Conservation (phyloP, 1,284 basidiomycete genomes). For the Ganoderma resinaceum region DNA sequence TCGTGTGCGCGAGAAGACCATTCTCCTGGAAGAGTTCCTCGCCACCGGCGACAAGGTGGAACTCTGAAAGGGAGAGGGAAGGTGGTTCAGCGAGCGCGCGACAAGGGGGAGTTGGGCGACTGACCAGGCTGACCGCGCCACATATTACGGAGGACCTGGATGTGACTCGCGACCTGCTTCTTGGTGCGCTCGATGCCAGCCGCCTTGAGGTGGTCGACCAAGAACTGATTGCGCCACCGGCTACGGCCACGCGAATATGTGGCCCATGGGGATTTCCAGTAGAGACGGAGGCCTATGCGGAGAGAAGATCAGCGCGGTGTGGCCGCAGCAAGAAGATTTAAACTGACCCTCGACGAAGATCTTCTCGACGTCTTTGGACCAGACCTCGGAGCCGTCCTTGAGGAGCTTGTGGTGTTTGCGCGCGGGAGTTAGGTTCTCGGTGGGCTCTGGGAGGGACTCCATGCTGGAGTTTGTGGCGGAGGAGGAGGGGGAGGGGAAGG, state of each 20-base stretch:
- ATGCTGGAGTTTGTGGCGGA: slow-evolving; percentile 38
- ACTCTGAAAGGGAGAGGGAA: slow-evolving; percentile 47
- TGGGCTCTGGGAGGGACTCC: slow-evolving; percentile 32
- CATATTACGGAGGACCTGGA: slow-evolving; percentile 84
- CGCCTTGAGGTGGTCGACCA: slow-evolving; percentile 77
- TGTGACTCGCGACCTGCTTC: slow-evolving; percentile 86
- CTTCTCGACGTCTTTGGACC: slow-evolving; percentile 78
- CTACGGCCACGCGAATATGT: slow-evolving; percentile 78
- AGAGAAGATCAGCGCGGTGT: slow-evolving; percentile 20
- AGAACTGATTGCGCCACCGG: slow-evolving; percentile 82
- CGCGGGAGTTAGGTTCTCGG: slow-evolving; percentile 70
- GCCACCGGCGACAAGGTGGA: slow-evolving; percentile 72
- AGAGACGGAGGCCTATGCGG: slow-evolving; percentile 67
- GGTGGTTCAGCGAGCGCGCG: slow-evolving; percentile 39
- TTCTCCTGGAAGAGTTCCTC: slow-evolving; percentile 71
- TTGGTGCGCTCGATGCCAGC: slow-evolving; percentile 73
- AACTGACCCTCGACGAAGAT: slow-evolving; percentile 74
- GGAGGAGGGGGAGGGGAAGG: slow-evolving; percentile 35
- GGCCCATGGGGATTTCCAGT: slow-evolving; percentile 81
- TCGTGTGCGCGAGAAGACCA: slow-evolving; percentile 45
- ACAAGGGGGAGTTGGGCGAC: slow-evolving; percentile 26
- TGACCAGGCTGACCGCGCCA: slow-evolving; percentile 81
- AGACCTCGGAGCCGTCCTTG: slow-evolving; percentile 84
- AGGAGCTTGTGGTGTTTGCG: slow-evolving; percentile 83
- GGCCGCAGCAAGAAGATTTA: slow-evolving; percentile 7